phyloP scores from a whole-genome alignment of 768 basidiomycete species.

The Leccinum imitatum region DNA sequence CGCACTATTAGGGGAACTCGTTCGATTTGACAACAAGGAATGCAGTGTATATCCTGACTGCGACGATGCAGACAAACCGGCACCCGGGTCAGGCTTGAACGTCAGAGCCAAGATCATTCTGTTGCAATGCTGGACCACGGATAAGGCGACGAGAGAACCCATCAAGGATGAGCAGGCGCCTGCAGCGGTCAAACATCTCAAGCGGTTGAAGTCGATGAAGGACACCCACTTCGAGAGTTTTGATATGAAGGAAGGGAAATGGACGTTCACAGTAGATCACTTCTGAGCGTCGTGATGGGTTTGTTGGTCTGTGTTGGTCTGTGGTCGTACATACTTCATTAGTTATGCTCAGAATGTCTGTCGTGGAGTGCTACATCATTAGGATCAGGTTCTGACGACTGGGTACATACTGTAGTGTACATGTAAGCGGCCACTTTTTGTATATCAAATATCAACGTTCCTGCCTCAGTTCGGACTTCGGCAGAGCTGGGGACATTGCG shows the following conservation, averaged over 20 bases:
- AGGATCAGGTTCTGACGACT: conserved; percentile 1
- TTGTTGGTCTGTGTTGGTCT: neutral
- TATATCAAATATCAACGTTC: conserved; percentile 5
- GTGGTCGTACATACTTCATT: neutral
- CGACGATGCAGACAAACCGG: conserved; percentile 81
- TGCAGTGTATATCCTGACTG: conserved; percentile 92
- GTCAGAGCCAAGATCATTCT: conserved; percentile 79
- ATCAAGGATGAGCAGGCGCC: conserved; percentile 81
- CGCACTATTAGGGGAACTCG: conserved; percentile 80
- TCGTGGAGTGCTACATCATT: conserved; percentile 10
- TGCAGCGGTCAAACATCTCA: conserved; percentile 67
- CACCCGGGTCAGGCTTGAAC: conserved; percentile 83
- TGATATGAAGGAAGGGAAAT: conserved; percentile 77
- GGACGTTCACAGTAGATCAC: conserved; percentile 94
- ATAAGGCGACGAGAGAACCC: conserved; percentile 88
- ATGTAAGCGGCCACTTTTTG: conserved; percentile 17
- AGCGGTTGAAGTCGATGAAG: conserved; percentile 80
- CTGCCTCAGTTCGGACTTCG: conserved; percentile 1
- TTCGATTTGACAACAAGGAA: conserved; percentile 89
- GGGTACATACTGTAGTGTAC: conserved; percentile 12
- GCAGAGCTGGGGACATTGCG: neutral
- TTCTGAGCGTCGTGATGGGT: conserved; percentile 52
- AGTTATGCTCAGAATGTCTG: neutral
- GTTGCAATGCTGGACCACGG: conserved; percentile 81
- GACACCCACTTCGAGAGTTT: conserved; percentile 84